These are phyloP conservation scores for Ceratobasidium sp. DNA, from an alignment of 1,284 basidiomycete genomes.

Conservation along the genomic window DNA sequence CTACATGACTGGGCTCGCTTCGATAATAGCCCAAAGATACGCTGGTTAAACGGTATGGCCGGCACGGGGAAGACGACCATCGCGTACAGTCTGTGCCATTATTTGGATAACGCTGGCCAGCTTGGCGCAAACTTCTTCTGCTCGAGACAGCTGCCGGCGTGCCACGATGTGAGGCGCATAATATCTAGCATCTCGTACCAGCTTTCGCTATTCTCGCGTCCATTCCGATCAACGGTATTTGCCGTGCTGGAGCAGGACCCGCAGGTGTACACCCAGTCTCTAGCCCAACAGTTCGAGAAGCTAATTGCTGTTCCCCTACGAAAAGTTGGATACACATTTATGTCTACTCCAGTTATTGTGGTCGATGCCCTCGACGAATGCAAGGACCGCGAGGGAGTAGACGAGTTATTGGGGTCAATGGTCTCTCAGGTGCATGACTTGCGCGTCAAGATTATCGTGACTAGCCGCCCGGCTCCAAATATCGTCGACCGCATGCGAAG, in stretches of 20 bases:
- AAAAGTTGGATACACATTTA: background rate
- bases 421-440: background rate
- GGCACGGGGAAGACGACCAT: slow-evolving; percentile 51
- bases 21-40: background rate
- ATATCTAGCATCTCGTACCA: background rate
- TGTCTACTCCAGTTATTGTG: background rate
- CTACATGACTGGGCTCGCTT: background rate
- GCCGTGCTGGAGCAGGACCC: background rate
- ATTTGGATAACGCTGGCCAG: slow-evolving; percentile 6
- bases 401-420: background rate
- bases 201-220: background rate
- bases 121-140: slow-evolving; percentile 54
- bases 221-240: background rate
- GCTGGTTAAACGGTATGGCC: no score
- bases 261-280: background rate
- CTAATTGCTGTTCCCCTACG: background rate
- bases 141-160: slow-evolving; percentile 39
- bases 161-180: background rate
- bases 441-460: background rate
- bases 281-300: background rate
- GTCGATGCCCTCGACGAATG: slow-evolving; percentile 10
- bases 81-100: slow-evolving; percentile 49
- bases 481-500: background rate
- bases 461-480: background rate
- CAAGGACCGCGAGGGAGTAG: background rate